phyloP scores from a whole-genome alignment of 345 rosid species.

The Limnanthes douglasii region DNA sequence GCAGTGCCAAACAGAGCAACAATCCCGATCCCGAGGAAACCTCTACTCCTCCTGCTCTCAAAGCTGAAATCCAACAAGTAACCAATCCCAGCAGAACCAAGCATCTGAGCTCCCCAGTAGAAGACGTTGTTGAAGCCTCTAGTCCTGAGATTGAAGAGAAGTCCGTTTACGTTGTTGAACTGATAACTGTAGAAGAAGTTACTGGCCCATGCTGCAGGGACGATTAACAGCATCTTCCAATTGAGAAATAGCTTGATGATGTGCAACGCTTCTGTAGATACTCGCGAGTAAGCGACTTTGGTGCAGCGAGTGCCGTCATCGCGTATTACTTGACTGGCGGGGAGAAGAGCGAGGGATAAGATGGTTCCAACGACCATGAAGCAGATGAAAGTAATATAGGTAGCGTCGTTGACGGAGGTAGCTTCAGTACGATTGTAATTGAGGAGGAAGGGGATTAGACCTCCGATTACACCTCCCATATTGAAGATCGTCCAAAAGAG shows the following conservation, averaged over 20 bases:
- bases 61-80: slow-evolving; percentile 70
- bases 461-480: slow-evolving; percentile 67
- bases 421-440: slow-evolving; percentile 39
- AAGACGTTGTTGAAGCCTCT: slow-evolving; percentile 84
- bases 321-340: slow-evolving; percentile 33
- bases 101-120: slow-evolving; percentile 94
- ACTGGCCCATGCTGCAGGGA: slow-evolving; percentile 85
- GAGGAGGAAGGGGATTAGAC: slow-evolving; percentile 50
- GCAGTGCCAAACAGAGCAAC: slow-evolving; percentile 47
- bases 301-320: slow-evolving; percentile 47
- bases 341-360: slow-evolving; percentile 39
- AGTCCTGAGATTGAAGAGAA: slow-evolving; percentile 53
- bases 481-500: slow-evolving; percentile 66
- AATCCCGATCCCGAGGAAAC: slow-evolving; percentile 46
- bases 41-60: slow-evolving; percentile 49
- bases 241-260: slow-evolving; percentile 28
- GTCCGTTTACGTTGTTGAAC: slow-evolving; percentile 62
- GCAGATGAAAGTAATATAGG: slow-evolving; percentile 67
- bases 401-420: slow-evolving; percentile 48
- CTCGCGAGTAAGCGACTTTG: slow-evolving; percentile 27
- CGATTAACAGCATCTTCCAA: slow-evolving; percentile 60
- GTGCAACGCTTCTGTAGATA: slow-evolving; percentile 26
- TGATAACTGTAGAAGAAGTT: slow-evolving; percentile 82
- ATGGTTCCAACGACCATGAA: slow-evolving; percentile 56
- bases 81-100: slow-evolving; percentile 59